A percentile compares a stretch with the other conserved stretches of the same genome.
These are phyloP conservation scores for Cicer judaicum DNA, from an alignment of 306 rosid genomes.

Conservation along the genomic window DNA sequence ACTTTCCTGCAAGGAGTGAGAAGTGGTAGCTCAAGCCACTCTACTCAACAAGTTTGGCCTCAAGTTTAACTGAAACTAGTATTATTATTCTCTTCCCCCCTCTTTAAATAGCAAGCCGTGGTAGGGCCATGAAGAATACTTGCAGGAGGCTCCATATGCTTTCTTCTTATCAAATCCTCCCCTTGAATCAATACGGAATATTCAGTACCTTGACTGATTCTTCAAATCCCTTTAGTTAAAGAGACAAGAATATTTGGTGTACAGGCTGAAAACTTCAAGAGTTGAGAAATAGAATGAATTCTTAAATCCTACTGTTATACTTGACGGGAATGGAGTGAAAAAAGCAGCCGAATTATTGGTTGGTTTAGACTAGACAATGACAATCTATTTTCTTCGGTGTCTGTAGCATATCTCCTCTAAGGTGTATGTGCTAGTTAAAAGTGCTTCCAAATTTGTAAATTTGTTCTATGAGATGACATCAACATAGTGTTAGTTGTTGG, in stretches of 20 bases:
- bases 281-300: not conserved
- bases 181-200: no score
- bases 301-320: not conserved
- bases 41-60: no score
- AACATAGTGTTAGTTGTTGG: not conserved
- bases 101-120: no score
- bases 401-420: not conserved
- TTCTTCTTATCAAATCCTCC: no score
- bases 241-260: not conserved
- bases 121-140: no score
- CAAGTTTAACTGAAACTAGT: no score
- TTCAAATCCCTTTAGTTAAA: no score
- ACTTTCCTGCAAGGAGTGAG: slow-evolving; percentile 4
- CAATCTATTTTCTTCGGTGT: not conserved
- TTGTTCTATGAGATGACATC: not conserved
- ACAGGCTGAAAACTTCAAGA: not conserved
- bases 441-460: slow-evolving; percentile 11
- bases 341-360: slow-evolving; percentile 23
- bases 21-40: not conserved
- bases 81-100: no score
- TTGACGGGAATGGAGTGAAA: slow-evolving; percentile 23
- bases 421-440: slow-evolving; percentile 1
- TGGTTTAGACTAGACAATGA: slow-evolving; percentile 6
- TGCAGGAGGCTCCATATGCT: no score
- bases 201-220: no score